Conservation (phyloP, 1,284 basidiomycete species). For the Melampsora abietis-canadensis region DNA sequence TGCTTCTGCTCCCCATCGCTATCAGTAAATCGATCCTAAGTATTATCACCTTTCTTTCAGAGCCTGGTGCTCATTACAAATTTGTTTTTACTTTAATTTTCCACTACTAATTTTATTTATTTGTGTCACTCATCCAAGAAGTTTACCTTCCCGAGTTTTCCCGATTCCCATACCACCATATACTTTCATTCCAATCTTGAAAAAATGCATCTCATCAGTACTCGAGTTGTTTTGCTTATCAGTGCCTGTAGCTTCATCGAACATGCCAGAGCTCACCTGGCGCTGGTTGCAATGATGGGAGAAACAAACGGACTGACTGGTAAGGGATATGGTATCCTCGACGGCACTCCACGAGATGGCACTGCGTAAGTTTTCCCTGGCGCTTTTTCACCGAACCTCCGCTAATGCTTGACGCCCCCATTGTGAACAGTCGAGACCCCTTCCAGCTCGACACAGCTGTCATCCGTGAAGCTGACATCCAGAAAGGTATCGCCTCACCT, state of each 20-base stretch:
- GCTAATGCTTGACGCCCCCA: not conserved
- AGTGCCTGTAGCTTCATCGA: constrained; percentile 1
- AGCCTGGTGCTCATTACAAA: constrained; percentile 4
- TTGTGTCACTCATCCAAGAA: not conserved
- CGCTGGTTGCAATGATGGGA: constrained; percentile 19
- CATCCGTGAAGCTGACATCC: constrained; percentile 15
- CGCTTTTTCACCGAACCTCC: not conserved
- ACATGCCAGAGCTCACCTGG: constrained; percentile 22
- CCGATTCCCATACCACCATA: not conserved
- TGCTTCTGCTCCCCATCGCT: no score
- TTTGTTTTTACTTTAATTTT: not conserved
- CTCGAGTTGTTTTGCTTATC: not conserved
- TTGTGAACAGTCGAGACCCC: constrained; percentile 1
- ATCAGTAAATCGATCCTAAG: not conserved
- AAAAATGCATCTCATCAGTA: not conserved
- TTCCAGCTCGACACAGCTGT: constrained; percentile 23
- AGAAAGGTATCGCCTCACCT: constrained; percentile 19
- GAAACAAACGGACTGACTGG: constrained; percentile 25
- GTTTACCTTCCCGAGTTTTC: not conserved
- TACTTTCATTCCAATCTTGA: not conserved
- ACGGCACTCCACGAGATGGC: constrained; percentile 19
- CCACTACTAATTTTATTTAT: not conserved
- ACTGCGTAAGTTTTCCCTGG: constrained; percentile 5
- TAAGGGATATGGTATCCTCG: constrained; percentile 21
- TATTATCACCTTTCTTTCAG: not conserved